Conservation (phyloP, 495 filamentous ascomycete genomes). For the Xylaria longipes region DNA sequence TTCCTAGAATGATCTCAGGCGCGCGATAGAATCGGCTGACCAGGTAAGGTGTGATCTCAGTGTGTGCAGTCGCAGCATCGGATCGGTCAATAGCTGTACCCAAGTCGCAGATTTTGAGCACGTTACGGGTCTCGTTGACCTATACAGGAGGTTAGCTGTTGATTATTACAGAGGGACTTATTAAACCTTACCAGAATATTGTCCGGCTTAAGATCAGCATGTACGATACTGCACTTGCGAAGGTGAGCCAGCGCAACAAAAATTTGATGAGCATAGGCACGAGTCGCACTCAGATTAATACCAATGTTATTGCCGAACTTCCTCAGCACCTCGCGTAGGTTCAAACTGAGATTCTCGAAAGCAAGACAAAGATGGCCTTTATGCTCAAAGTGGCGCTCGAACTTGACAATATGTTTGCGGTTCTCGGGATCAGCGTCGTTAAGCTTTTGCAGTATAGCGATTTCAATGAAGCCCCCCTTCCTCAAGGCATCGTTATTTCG, state of each 20-base stretch:
- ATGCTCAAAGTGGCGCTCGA: slow-evolving; percentile 88
- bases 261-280: slow-evolving; percentile 91
- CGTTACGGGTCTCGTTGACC: slow-evolving; percentile 79
- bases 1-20: slow-evolving; percentile 95
- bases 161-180: not conserved
- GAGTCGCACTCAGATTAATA: slow-evolving; percentile 83
- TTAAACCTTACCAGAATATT: slow-evolving; percentile 73
- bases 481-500: slow-evolving; percentile 91
- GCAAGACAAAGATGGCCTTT: slow-evolving; percentile 95
- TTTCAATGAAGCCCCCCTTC: slow-evolving; percentile 94
- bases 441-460: slow-evolving; percentile 86
- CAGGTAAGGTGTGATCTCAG: slow-evolving; percentile 89
- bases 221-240: slow-evolving; percentile 89
- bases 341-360: slow-evolving; percentile 93
- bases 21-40: slow-evolving; percentile 97
- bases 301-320: slow-evolving; percentile 95
- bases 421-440: slow-evolving; percentile 83
- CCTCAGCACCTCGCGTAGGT: slow-evolving; percentile 93
- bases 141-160: slow-evolving; percentile 42
- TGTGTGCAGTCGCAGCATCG: slow-evolving; percentile 67
- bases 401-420: slow-evolving; percentile 89
- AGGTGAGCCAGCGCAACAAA: slow-evolving; percentile 86
- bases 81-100: slow-evolving; percentile 89
- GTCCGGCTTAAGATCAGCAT: slow-evolving; percentile 96
- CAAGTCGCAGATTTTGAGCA: slow-evolving; percentile 94